Base-by-base conservation (phyloP, 2,329 filamentous ascomycete genomes). In the Sclerotinia subarctica region DNA sequence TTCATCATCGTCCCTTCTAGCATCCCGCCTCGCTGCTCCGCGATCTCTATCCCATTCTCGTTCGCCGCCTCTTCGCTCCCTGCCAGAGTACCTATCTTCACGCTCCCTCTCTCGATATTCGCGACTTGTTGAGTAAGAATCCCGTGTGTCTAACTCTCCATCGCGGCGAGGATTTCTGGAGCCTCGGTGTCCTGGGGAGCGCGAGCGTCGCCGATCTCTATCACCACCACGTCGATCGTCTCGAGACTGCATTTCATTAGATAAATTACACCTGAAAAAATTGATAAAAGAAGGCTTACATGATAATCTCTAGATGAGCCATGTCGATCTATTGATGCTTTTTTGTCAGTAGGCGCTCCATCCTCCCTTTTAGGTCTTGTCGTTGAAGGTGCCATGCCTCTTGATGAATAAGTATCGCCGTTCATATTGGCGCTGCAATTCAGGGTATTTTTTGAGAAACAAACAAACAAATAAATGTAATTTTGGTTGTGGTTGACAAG, bases 71-170 rank as follows among this genome's bases (percentile, higher is more conserved):
- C 85, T 80, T 69, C 87, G 82, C 69, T 88, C 86, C 71, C 90
- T 86, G 46, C 90, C 89, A 49, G 88, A 87, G 78, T 97, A 97
- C 77, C 94, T 87, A 74, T 97, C 94, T 80, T 98, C 94, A 70
- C 94, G 91, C 81, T 98, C 94, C 71, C 94, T 86, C 78, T 96
- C 94, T 78, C 94, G 88, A 79, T 97, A 96, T 81, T 90, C 94
- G 74, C 94, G 90, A 80, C 93, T 97, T 7, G 92, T 93, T 26
- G 94, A 96, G 81, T 98, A 98, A 68, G 91, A 89, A 80, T 97
- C 93, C 29, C 59, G 46, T 51, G 59, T 19, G 21, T 62, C 59
- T 78, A 88, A 85, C 74, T 92, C 90, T 67, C 86, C 87, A 64
- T 95, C 90, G 74, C 90, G 90, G 74, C 92, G 88, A 73, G 84